These are phyloP conservation scores for Uncinocarpus reesii DNA, from an alignment of 2,329 filamentous ascomycete species.

Conservation along the genomic window DNA sequence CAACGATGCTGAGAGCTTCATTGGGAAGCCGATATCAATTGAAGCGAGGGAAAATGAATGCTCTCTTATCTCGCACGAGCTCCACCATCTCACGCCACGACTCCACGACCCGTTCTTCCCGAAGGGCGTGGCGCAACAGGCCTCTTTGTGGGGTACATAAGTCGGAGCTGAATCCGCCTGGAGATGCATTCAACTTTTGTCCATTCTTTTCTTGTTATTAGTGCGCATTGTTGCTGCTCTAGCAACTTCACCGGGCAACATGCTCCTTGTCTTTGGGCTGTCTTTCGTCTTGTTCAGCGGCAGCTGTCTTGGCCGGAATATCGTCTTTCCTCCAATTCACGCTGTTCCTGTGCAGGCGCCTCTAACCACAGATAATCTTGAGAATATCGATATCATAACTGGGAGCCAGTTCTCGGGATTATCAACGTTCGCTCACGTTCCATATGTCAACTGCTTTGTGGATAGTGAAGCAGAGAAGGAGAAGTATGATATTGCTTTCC, in stretches of 20 bases:
- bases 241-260: not conserved
- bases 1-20: not conserved
- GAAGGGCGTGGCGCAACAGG: not conserved
- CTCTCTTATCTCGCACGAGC: not conserved
- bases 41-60: too few species aligned
- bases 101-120: constrained; percentile 1
- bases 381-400: constrained; percentile 34
- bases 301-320: constrained; percentile 3
- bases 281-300: not conserved
- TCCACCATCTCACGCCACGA: not conserved
- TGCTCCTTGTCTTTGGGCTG: not conserved
- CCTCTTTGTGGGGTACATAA: constrained; percentile 5
- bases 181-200: not conserved
- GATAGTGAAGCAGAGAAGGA: constrained; percentile 42
- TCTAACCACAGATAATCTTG: constrained; percentile 14
- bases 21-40: too few species aligned
- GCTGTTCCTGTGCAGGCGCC: not conserved
- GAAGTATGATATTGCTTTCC: constrained; percentile 59
- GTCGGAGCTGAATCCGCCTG: not conserved
- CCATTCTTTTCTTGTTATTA: not conserved
- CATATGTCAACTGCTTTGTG: constrained; percentile 58
- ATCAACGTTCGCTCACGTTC: constrained; percentile 61
- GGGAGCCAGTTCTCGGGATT: constrained; percentile 58
- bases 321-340: constrained; percentile 11
- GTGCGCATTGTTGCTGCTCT: not conserved